Conservation (phyloP, 2,329 filamentous ascomycete species). For the Aspergillus aculeatus region DNA sequence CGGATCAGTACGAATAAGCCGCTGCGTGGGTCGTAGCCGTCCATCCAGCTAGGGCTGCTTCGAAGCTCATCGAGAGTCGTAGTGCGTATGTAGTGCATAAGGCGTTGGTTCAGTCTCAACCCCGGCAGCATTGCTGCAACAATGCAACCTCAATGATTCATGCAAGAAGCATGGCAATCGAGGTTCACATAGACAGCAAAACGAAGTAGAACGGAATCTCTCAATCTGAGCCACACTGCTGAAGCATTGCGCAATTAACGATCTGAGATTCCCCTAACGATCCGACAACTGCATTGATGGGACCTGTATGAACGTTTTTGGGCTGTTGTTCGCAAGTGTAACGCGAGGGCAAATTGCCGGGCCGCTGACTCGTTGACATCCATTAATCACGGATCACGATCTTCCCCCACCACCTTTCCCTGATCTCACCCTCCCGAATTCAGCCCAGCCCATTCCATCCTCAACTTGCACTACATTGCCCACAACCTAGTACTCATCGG, state of each 20-base stretch:
- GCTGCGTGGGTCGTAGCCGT: too few relatives aligned
- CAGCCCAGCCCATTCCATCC: neutral
- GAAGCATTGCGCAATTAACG: neutral
- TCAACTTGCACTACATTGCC: too few relatives aligned
- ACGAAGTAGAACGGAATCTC: neutral
- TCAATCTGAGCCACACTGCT: neutral
- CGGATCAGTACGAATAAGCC: neutral
- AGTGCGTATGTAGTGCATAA: neutral
- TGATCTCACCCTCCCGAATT: neutral
- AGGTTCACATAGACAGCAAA: neutral
- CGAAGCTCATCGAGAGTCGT: neutral
- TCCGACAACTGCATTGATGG: neutral
- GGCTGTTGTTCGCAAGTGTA: neutral
- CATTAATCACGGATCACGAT: neutral
- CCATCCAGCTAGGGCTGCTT: neutral
- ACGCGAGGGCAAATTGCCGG: slow-evolving; percentile 1
- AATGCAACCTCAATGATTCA: neutral
- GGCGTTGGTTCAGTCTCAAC: neutral
- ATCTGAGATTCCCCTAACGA: neutral
- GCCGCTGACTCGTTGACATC: neutral
- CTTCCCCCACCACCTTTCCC: neutral
- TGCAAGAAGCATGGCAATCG: neutral
- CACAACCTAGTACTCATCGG: neutral
- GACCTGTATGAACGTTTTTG: neutral
- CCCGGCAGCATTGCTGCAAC: neutral